These are phyloP conservation scores for Fagopyrum esculentum DNA, from an alignment of 148 eudicot species.

Conservation along the genomic window DNA sequence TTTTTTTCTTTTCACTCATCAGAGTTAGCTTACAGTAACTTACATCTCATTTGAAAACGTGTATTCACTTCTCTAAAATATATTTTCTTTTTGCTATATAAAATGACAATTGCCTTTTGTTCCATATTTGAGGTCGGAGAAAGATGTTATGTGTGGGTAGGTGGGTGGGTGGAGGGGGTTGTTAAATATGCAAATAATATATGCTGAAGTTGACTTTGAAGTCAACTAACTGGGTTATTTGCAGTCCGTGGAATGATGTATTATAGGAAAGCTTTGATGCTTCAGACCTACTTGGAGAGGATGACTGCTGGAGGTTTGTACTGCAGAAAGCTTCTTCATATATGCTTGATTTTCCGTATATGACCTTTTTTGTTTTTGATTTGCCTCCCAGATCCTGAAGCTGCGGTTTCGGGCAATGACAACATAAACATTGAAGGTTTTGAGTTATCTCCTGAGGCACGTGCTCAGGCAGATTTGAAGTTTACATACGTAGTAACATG, in stretches of 20 bases:
- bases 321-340: background rate
- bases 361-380: background rate
- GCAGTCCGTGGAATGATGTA: constrained; percentile 99
- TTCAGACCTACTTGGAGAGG: constrained; percentile 83
- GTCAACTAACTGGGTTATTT: constrained; percentile 10
- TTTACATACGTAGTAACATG: constrained; percentile 97
- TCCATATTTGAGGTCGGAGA: background rate
- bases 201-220: background rate
- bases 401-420: constrained; percentile 45
- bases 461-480: constrained; percentile 94
- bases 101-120: background rate
- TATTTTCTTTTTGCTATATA: background rate
- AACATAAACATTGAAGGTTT: constrained; percentile 56
- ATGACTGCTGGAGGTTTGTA: constrained; percentile 62
- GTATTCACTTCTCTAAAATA: background rate
- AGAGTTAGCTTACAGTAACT: background rate
- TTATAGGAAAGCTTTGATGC: constrained; percentile 94
- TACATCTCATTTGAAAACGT: background rate
- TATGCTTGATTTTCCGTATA: background rate
- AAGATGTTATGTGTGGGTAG: background rate
- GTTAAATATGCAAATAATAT: too few relatives aligned
- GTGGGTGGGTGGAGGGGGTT: too few relatives aligned
- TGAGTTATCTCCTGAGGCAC: constrained; percentile 91
- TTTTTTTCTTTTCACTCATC: background rate
- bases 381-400: constrained; percentile 50